Evolutionary conservation across 129 eudicot species (phyloP), one percentile per base, ranked within the genome.

Genomic region (Erigeron canadensis): DNA sequence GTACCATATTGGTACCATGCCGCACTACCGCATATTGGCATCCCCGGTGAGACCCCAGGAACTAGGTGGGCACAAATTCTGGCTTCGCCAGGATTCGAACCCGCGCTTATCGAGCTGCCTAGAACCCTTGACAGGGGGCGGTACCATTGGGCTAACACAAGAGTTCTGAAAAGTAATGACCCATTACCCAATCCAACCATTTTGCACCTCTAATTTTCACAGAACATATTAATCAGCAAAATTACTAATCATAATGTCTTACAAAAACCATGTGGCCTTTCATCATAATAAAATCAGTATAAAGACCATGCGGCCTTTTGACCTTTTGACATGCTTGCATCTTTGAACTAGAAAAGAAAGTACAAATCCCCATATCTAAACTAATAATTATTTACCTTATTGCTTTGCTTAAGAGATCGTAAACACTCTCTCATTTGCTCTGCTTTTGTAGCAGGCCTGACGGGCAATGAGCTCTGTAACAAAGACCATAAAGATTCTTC

Each of bases 371-470:
- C 67, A 44, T 15, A 74, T 50, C 42, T 17, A 60, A 46, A 44
- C 45, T 63, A 5, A 22, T 61, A 15, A 6, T 22, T 76, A 4
- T 1, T 80, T 82, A 91, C 97, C 89, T 86, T 91, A 63, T 91
- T 84, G 72, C 75, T 79, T 73, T 91, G 95, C 78, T 91, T 91
- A 22, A 91, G 91, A 19, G 85, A 82, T 71, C 97, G 74, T 61
- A 91, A 70, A 63, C 97, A 91, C 71, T 91, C 97, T 84, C 97
- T 88, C 96, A 91, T 91, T 75, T 83, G 87, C 77, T 91, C 97
- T 79, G 93, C 73, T 85, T 88, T 86, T 42, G 96, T 84, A 62
- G 91, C 97, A 78, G 97, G 97, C 79, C 88, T 86, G 73, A 91
- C 54, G 39, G 97, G 97, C 81, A 91, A 81, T 47, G 76, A 84